phyloP scores from a whole-genome alignment of 768 basidiomycete species.

The Podaxis pistillaris region DNA sequence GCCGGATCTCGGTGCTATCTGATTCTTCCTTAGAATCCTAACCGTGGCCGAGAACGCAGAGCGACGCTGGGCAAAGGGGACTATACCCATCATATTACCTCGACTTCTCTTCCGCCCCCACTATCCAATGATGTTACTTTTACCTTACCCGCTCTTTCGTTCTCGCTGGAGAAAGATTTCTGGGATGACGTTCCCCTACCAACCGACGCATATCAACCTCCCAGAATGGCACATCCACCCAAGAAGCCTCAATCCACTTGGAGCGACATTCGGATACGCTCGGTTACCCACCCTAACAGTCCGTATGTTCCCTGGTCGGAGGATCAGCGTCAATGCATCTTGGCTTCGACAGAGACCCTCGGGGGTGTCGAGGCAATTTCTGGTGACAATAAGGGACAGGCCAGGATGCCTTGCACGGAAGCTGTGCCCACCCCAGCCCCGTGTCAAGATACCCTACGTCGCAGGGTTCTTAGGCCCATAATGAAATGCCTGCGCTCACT shows the following conservation, averaged over 20 bases:
- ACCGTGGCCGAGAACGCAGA: background rate
- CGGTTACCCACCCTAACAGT: conserved; percentile 42
- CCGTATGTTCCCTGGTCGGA: conserved; percentile 54
- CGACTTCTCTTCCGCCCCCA: background rate
- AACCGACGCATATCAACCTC: background rate
- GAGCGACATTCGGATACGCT: background rate
- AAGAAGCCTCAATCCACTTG: background rate
- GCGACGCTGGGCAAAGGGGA: background rate
- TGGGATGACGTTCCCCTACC: background rate
- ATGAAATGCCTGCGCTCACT: conserved; percentile 14
- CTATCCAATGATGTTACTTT: background rate
- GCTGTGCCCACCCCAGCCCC: background rate
- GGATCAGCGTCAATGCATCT: conserved; percentile 40
- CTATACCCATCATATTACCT: background rate
- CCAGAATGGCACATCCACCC: background rate
- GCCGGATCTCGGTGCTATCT: background rate
- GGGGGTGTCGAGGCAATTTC: background rate
- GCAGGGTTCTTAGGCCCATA: conserved; percentile 6
- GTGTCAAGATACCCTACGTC: background rate
- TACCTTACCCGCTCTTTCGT: background rate
- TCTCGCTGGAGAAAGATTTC: background rate
- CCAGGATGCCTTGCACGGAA: background rate
- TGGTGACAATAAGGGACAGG: background rate
- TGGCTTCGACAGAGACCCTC: conserved; percentile 27
- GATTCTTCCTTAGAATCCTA: background rate